phyloP scores from a whole-genome alignment of 2,329 filamentous ascomycete genomes.

The Claviceps purpurea region DNA sequence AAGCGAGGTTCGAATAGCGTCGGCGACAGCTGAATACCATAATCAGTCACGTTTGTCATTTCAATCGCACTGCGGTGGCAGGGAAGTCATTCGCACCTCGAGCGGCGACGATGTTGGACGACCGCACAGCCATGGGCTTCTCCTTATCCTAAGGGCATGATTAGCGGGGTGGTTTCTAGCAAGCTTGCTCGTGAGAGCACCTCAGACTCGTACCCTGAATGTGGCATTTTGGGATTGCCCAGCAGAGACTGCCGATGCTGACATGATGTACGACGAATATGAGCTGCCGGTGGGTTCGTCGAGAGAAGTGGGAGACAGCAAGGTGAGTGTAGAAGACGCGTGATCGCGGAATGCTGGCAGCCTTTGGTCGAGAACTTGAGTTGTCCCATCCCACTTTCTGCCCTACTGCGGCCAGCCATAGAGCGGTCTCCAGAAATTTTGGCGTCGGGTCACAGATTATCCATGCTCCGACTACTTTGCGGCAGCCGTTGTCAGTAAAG shows the following conservation, averaged over 20 bases:
- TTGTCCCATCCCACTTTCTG: constrained; percentile 29
- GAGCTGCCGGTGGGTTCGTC: constrained; percentile 12
- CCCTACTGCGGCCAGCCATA: constrained; percentile 21
- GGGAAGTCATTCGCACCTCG: constrained; percentile 48
- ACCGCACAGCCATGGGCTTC: constrained; percentile 95
- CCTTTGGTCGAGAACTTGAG: constrained; percentile 20
- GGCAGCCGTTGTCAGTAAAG: constrained; percentile 2
- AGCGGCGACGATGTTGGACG: constrained; percentile 92
- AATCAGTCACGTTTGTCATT: constrained; percentile 1
- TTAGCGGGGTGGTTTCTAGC: constrained; percentile 21
- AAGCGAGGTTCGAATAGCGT: constrained; percentile 92
- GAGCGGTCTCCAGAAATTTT: constrained; percentile 25
- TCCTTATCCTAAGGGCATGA: constrained; percentile 59
- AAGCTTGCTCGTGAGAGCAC: constrained; percentile 13
- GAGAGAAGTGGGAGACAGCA: constrained; percentile 17
- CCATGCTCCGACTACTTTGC: constrained; percentile 19
- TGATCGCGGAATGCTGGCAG: constrained; percentile 14
- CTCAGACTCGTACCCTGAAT: constrained; percentile 36
- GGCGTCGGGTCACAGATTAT: constrained; percentile 26
- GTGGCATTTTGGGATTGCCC: constrained; percentile 36
- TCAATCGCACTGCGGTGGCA: neutral
- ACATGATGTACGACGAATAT: constrained; percentile 31
- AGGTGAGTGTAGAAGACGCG: constrained; percentile 15
- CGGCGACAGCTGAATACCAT: constrained; percentile 61
- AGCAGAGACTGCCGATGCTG: constrained; percentile 26